These are phyloP conservation scores for Ceratocystis albifundus DNA, from an alignment of 2,329 filamentous ascomycete species.

Conservation along the genomic window DNA sequence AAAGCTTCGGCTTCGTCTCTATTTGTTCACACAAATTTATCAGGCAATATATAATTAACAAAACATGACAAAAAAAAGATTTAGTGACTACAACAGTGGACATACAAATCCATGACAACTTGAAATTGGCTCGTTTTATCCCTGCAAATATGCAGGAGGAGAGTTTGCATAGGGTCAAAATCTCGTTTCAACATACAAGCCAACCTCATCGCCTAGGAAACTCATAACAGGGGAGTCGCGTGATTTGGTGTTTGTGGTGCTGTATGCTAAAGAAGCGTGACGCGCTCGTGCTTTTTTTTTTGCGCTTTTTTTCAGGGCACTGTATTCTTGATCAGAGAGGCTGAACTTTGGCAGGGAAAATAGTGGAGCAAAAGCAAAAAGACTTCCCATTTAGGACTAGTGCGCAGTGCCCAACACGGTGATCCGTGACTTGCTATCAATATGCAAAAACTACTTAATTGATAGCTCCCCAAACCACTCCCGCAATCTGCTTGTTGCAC, in stretches of 20 bases:
- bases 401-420: conserved; percentile 27
- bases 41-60: not conserved
- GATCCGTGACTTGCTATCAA: conserved; percentile 40
- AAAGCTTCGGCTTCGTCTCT: conserved; percentile 1
- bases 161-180: not conserved
- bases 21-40: not conserved
- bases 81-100: conserved; percentile 9
- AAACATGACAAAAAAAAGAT: not conserved
- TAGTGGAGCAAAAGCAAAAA: conserved; percentile 24
- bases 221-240: not conserved
- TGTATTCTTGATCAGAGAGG: conserved; percentile 9
- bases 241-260: conserved; percentile 5
- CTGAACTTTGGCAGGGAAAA: conserved; percentile 20
- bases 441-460: conserved; percentile 48
- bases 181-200: not conserved
- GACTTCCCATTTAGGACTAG: conserved; percentile 27
- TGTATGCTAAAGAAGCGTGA: not conserved
- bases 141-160: conserved; percentile 17
- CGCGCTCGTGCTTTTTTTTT: not conserved
- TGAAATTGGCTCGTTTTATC: not conserved
- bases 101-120: not conserved
- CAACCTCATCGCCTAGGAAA: conserved; percentile 7
- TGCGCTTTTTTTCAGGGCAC: conserved; percentile 8
- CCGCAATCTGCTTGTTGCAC: not conserved
- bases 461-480: conserved; percentile 26